Base-by-base conservation (phyloP, 2,329 filamentous ascomycete genomes). In the Monilinia fructigena region DNA sequence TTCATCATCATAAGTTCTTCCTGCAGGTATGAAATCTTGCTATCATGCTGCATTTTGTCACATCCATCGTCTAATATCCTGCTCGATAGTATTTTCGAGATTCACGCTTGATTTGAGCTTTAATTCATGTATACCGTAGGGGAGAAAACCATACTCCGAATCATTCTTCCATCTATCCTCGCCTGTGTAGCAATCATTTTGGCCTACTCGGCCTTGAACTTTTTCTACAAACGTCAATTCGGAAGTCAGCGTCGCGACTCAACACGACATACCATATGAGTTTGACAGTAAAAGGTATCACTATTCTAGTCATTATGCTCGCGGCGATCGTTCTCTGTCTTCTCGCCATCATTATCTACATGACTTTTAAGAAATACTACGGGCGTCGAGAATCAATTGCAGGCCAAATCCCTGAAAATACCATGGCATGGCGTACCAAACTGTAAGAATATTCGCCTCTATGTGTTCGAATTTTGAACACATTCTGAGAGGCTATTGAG, bases 171-270 rank as follows among this genome's bases (percentile, higher is more conserved):
- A 45, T 58, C 63, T 8, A 65, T 65, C 20, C 26, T 65, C 28
- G 55, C 63, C 4, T 65, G 63, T 65, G 47, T 65, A 38, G 63
- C 47, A 28, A 65, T 61, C 3, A 65, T 65, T 45, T 40, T 65
- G 28, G 55, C 55, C 45, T 65, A 65, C 26, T 60, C 63, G 40
- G 63, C 55, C 26, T 45, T 60, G 35, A 65, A 61, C 47, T 59
- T 65, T 59, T 61, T 65, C 55, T 65, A 65, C 63, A 60, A 53
- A 45, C 63, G 56, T 35, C 55, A 65, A 60, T 65, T 65, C 18
- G 63, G 63, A 60, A 65, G 63, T 28, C 55, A 61, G 54, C 63
- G 63, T 52, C 63, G 63, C 14, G 55, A 65, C 8, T 61, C 55
- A 20, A 38, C 42, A 10, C 26, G 20, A 23, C 47, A 42, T 53